Base-by-base conservation (phyloP, 768 basidiomycete genomes). In the Pleurotus tuber-regium region DNA sequence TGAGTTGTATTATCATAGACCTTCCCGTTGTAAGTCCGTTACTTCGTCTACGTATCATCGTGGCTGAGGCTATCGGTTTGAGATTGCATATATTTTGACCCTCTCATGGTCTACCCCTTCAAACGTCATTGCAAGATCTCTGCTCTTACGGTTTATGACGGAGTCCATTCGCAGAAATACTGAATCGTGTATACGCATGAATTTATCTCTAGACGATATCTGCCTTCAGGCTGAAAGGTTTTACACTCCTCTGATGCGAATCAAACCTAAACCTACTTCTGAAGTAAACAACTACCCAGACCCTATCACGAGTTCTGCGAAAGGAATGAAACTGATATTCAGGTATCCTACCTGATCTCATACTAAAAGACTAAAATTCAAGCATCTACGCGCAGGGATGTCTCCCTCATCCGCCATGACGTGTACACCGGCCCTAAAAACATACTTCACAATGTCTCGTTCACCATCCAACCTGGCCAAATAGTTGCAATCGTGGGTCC, bases 401-500 rank as follows among this genome's bases (percentile, higher is more conserved):
- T 23, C 42, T 16, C 21, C 63, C 55, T 47, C 54, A 21, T 33
- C 39, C 41, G 31, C 31, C 29, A 23, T 25, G 25, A 21, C 41
- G 23, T 40, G n/a, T n/a, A n/a, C n/a, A n/a, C n/a, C n/a, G n/a
- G n/a, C 14, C 29, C 8, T 36, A 25, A n/a, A 46, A 59, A 36
- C n/a, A 63, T 63, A 16, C 59, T 75, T 11, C 43, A 59, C 18
- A 57, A 68, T 43, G 54, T 76, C 42, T 69, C 72, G 0, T 63
- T 78, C 46, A 63, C 57, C 12, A 67, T 80, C 43, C 53, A 67
- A 6, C 58, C 75, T 5, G 78, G 77, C 1, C 65, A 71, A 26
- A 58, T 78, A 5, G 67, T 76, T 19, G 69, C 78, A 19, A 59
- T 80, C 29, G 76, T 77, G 7, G 78, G 79, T 10, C 59, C 52